Evolutionary conservation across 768 basidiomycete genomes (phyloP), one percentile per base, ranked within the genome.

Genomic region (Psilocybe azurescens): DNA sequence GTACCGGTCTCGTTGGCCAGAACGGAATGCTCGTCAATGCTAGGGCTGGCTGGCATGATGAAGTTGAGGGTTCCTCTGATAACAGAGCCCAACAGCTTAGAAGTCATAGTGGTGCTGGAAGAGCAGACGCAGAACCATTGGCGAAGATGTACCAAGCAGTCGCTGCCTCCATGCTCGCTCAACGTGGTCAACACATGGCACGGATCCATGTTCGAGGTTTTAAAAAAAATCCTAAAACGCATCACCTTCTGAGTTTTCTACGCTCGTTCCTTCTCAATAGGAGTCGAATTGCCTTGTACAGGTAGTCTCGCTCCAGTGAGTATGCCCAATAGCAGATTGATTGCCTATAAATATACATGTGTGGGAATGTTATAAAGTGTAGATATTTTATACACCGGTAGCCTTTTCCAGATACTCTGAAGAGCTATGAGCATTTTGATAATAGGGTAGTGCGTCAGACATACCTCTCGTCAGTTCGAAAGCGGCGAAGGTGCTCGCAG

Each of bases 401-500:
- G 28, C 62, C 46, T 66, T 70, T n/a, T 69, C 65, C 47, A 81
- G 64, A 65, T 78, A 80, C 67, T 79, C 78, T 81, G 13, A 8
- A 44, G 51, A 10, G 36, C 14, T 8, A 33, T 20, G 33, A 56
- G 32, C n/a, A 20, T 8, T 10, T 7, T 3, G 47, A n/a, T 30
- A 20, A n/a, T 18, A 59, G 58, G 2, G 44, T 52, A 39, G 30
- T 2, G 29, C 33, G 41, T 51, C 3, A 9, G 20, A 70, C 83
- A 58, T 56, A 88, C 89, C 89, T 79, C 92, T 77, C 0, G 89
- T 93, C 28, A 95, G 70, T 73, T 97, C 95, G 69, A 90, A 97
- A 0, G 91, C 91, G 10, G 92, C 89, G 66, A 97, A 97, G 3
- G 95, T 97, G 66, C 89, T 89, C 47, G 87, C 95, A 11, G 94